phyloP scores from a whole-genome alignment of 2,329 filamentous ascomycete species.

The Sporothrix pseudoabietina region DNA sequence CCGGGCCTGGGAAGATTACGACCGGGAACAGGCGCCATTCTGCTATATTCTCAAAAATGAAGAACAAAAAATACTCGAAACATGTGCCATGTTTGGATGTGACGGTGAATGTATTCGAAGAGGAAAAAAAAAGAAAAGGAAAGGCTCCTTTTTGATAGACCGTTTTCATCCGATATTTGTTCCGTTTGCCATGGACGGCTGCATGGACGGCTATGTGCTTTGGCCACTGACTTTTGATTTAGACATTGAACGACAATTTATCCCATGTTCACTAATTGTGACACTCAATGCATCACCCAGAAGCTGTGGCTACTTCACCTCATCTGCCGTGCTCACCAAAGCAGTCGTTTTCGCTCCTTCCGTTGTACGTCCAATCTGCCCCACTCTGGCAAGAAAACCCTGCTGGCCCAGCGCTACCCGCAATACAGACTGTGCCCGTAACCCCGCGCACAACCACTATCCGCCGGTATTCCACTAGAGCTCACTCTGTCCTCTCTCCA shows the following conservation, averaged over 20 bases:
- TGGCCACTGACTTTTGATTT: background rate
- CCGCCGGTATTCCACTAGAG: background rate
- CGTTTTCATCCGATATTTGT: background rate
- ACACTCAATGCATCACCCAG: background rate
- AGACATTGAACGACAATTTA: background rate
- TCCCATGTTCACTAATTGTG: background rate
- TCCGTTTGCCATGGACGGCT: background rate
- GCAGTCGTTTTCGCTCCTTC: background rate
- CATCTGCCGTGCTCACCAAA: constrained; percentile 46
- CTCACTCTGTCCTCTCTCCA: constrained; percentile 16
- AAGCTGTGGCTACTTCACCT: background rate
- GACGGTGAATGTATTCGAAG: background rate
- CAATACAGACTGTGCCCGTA: constrained; percentile 2
- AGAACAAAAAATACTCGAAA: constrained; percentile 22
- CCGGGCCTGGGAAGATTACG: constrained; percentile 15
- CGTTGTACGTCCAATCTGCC: constrained; percentile 20
- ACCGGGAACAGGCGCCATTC: constrained; percentile 27
- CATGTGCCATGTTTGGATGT: background rate
- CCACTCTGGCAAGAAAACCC: constrained; percentile 33
- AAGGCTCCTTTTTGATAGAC: background rate
- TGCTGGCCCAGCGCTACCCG: constrained; percentile 27
- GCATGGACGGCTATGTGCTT: too few species aligned
- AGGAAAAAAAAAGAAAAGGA: background rate
- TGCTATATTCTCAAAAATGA: constrained; percentile 26
- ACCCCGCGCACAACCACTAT: constrained; percentile 30